Evolutionary conservation across 495 filamentous ascomycete species (phyloP).

Genomic region (Stereocaulon alpinum): DNA sequence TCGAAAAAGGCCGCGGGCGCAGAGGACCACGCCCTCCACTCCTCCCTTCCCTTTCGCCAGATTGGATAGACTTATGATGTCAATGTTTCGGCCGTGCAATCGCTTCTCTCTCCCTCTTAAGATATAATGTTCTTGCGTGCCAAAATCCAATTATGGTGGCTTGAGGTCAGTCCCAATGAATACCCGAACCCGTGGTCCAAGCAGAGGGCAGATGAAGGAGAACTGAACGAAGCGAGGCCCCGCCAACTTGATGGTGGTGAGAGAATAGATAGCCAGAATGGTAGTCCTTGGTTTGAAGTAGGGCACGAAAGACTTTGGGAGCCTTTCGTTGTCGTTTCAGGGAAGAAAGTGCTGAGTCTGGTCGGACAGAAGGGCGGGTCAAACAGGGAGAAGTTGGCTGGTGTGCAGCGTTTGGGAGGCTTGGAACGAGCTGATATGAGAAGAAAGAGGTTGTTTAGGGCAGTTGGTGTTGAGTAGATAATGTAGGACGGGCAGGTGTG

Average conservation of each 20-base stretch:
- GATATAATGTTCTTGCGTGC: conserved; percentile 17
- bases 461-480: background rate
- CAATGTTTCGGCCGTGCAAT: background rate
- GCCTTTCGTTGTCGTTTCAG: conserved; percentile 18
- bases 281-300: background rate
- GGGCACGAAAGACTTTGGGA: conserved; percentile 20
- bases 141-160: conserved; percentile 80
- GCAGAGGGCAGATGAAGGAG: conserved; percentile 83
- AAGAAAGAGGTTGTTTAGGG: background rate
- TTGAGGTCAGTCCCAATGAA: conserved; percentile 93
- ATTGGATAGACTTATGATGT: conserved; percentile 2
- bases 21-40: conserved; percentile 18
- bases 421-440: background rate
- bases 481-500: background rate
- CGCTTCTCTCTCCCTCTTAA: conserved; percentile 1
- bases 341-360: background rate
- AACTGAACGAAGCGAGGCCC: conserved; percentile 64
- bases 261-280: conserved; percentile 23
- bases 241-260: conserved; percentile 90
- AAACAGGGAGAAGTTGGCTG: background rate
- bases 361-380: background rate
- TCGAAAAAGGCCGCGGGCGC: background rate
- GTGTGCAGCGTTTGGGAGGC: background rate
- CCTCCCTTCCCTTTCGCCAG: conserved; percentile 12
- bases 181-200: conserved; percentile 83